Evolutionary conservation across 148 eudicot genomes (phyloP), one percentile per base, ranked within the genome.

Genomic region (Amaranthus hypochondriacus): DNA sequence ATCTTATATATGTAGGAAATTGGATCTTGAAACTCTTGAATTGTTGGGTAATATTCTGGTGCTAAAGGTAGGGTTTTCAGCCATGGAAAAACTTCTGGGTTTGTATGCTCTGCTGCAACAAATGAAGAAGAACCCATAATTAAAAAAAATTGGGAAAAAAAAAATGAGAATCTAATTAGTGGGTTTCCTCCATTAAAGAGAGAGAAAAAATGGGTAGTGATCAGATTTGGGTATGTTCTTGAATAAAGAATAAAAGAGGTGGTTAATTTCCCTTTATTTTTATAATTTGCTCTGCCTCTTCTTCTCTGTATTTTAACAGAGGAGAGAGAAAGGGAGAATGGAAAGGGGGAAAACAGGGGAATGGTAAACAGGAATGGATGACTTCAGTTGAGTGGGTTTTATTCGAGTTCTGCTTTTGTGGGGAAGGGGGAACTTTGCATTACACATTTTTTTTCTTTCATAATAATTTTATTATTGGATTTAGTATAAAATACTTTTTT

Each of bases 11-110:
- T 91, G 86, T 92, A 95, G 0, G 90, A 81, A 77, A 95, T 95
- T 64, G 99, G 99, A 85, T 95, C 99, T 82, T 88, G 87, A 75
- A 95, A 95, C 78, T 95, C 99, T 48, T 87, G 89, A 46, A 92
- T 74, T 53, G 91, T 88, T 54, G 99, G 99, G 76, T 91, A 92
- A 59, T 87, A 95, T 71, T 91, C 99, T 53, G 99, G 99, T 4
- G 99, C 99, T 46, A 84, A n/a, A 6, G 99, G 93, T 84, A 95
- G 87, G 77, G 87, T 82, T 85, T 92, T 95, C 4, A 95, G 81
- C 99, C 99, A 95, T 62, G 89, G 57, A 59, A 86, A 85, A 3
- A 95, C 97, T 75, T 93, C 98, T 13, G 80, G 76, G 64, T 28
- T 75, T 4, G 76, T 56, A 7, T 83, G 81, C 83, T 86, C 89